Evolutionary conservation across 2,329 filamentous ascomycete genomes (phyloP), one percentile per base, ranked within the genome.

Genomic region (Alternaria atra): DNA sequence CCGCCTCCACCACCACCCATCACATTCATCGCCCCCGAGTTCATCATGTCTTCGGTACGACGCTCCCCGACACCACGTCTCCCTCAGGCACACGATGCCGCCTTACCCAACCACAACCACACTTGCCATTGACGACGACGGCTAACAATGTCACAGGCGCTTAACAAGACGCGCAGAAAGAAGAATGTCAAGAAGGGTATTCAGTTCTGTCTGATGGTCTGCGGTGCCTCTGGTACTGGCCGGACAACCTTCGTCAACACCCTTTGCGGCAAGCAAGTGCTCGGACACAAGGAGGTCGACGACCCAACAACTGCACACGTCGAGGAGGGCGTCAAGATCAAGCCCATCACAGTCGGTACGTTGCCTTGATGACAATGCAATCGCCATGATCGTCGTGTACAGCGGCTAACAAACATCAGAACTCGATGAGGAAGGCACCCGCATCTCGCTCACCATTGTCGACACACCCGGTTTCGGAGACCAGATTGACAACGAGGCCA

Each of bases 141-240:
- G 66, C 76, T 79, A 69, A 79, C 70, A 34, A 43, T 55, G 37
- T 47, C 30, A 17, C 60, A 79, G 76, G 75, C 75, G 63, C 75
- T 96, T 83, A 73, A 97, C 84, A 73, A 97, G 91, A 94, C 97
- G 81, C 94, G 95, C 84, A 91, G 93, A 84, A 99, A 99, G 94
- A 99, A 99, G 92, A 98, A 99, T 88, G 94, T 99, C 85, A 97
- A 97, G 91, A 97, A 97, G 89, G 95, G 95, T 80, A 98, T 99
- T 80, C 95, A 99, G 87, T 99, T 99, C 86, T 98, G 94, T 83
- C 84, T 99, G 88, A 99, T 99, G 95, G 95, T 99, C 78, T 98
- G 95, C 81, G 95, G 95, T 85, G 95, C 95, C 80, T 98, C 94
- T 74, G 95, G 95, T 82, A 98, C 95, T 83, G 95, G 95, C 78